Evolutionary conservation across 805 yeast species (phyloP).

Genomic region (Metschnikowia drakensbergensis): DNA sequence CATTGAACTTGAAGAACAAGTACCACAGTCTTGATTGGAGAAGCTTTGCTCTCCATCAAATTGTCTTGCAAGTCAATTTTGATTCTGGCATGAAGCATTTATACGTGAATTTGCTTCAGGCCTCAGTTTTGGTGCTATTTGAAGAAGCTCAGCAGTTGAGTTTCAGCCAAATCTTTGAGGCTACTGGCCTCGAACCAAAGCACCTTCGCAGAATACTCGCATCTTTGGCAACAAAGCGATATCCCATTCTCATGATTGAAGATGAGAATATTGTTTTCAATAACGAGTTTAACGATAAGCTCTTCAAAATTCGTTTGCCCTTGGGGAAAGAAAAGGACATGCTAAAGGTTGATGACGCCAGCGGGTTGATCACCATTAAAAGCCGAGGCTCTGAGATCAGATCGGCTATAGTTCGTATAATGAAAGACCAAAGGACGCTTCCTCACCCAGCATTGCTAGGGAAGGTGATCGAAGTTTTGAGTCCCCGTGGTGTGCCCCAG

Average conservation of each 20-base stretch:
- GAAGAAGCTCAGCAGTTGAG: slow-evolving; percentile 23
- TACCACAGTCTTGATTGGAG: slow-evolving; percentile 40
- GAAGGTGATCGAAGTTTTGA: slow-evolving; percentile 19
- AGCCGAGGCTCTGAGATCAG: slow-evolving; percentile 30
- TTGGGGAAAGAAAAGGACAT: slow-evolving; percentile 18
- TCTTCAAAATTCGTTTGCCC: slow-evolving; percentile 28
- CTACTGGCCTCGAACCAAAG: slow-evolving; percentile 31
- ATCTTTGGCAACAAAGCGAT: slow-evolving; percentile 30
- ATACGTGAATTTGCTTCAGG: slow-evolving; percentile 42
- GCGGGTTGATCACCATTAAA: slow-evolving; percentile 10
- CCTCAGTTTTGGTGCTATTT: slow-evolving; percentile 37
- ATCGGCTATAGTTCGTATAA: slow-evolving; percentile 25
- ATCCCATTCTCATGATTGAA: slow-evolving; percentile 21
- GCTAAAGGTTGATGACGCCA: slow-evolving; percentile 7
- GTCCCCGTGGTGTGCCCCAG: slow-evolving; percentile 24
- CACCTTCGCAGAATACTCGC: slow-evolving; percentile 29
- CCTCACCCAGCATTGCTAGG: slow-evolving; percentile 28
- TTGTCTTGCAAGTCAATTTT: slow-evolving; percentile 32
- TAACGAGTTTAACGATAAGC: slow-evolving; percentile 25
- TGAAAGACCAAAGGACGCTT: slow-evolving; percentile 29
- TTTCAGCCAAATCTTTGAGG: slow-evolving; percentile 20
- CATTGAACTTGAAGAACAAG: slow-evolving; percentile 20
- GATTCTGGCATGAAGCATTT: slow-evolving; percentile 30
- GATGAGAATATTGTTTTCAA: slow-evolving; percentile 20
- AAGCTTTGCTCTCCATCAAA: slow-evolving; percentile 38